Base-by-base conservation (phyloP, 108 stramenopile genomes). In the Nitzschia inconspicua region DNA sequence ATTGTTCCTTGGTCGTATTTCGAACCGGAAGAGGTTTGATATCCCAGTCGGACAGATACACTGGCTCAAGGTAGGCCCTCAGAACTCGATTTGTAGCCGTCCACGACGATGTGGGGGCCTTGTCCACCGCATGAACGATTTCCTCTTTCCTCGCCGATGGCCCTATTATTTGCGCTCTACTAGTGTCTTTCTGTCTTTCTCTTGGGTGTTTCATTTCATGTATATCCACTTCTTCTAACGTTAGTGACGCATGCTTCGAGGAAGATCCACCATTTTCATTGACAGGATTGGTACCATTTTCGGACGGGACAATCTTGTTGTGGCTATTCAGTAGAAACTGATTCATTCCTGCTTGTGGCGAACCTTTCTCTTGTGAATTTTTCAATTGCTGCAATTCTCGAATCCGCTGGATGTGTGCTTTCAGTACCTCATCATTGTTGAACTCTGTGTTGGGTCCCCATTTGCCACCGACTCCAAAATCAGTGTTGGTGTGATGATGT, bases 11-110 rank as follows among this genome's bases (percentile, higher is more conserved):
- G 18, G 72, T 67, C 2, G 43, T 14, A 18, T 53, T 61, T 55
- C 78, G 56, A 0, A 65, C 26, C 10, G 74, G 73, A n/a, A 79
- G 47, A 5, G 78, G 78, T 64, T 68, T 53, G 24, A 44, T 29
- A 3, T 56, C 47, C 74, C 73, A 79, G 24, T 69, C 61, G 18
- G 36, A 16, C 16, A 49, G 50, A 43, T 72, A 25, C 6, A 72
- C 40, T 0, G 64, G 74, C 48, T 79, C 78, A 36, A 79, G 16
- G 44, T 64, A 72, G 14, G 79, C 57, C 23, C 43, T 58, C 18
- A 44, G 43, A 20, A 44, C 19, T 58, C 14, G 18, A 3, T n/a
- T 16, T 4, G 42, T n/a, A 13, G 39, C 11, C 14, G 20, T 32
- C 0, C 9, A 32, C 24, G 43, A 60, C 27, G 7, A 47, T 22